phyloP scores from a whole-genome alignment of 352 stramenopile species.

The Phytophthora citricola region DNA sequence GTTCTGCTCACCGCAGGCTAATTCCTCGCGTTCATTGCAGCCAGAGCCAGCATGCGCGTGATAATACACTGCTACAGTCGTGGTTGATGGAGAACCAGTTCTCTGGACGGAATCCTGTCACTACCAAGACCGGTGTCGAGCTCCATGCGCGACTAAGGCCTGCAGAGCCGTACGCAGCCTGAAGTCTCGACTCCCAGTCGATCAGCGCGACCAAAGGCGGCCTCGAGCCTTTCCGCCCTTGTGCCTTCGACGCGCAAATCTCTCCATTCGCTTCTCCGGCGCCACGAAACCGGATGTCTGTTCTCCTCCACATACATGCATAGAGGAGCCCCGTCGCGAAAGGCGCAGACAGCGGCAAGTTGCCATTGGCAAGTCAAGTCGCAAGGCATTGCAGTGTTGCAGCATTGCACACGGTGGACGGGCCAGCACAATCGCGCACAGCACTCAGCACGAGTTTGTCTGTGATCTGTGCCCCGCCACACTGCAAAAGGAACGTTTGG shows the following conservation, averaged over 20 bases:
- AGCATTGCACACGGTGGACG: constrained; percentile 46
- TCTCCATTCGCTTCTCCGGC: constrained; percentile 9
- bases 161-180: constrained; percentile 13
- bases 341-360: constrained; percentile 17
- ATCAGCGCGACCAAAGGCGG: background rate
- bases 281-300: constrained; percentile 31
- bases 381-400: constrained; percentile 39
- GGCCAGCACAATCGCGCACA: constrained; percentile 33
- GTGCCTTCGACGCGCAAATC: constrained; percentile 26
- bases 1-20: background rate
- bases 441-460: constrained; percentile 8
- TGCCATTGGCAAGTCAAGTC: constrained; percentile 14
- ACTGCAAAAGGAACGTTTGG: constrained; percentile 43
- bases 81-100: constrained; percentile 27
- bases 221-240: background rate
- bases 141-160: constrained; percentile 24
- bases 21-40: background rate
- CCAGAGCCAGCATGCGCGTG: constrained; percentile 4
- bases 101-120: constrained; percentile 25
- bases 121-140: constrained; percentile 11
- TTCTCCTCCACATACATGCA: constrained; percentile 9
- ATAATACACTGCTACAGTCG: constrained; percentile 8
- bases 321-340: constrained; percentile 31
- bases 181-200: constrained; percentile 7
- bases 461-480: constrained; percentile 28